These are phyloP conservation scores for Quambalaria eucalypti DNA, from an alignment of 1,284 basidiomycete species.

Conservation along the genomic window DNA sequence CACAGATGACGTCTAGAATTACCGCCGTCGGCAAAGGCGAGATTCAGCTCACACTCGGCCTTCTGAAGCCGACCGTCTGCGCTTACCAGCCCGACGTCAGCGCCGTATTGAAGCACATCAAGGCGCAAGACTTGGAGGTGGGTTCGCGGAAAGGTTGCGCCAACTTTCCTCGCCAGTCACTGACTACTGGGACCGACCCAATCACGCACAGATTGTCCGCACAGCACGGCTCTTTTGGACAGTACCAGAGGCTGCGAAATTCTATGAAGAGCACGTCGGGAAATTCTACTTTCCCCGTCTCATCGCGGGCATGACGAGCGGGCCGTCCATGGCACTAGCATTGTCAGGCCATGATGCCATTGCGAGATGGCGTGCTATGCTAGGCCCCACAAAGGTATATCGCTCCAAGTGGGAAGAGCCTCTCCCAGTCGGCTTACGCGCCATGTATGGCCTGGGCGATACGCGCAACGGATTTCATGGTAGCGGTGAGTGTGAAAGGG, in stretches of 20 bases:
- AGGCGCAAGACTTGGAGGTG: conserved; percentile 13
- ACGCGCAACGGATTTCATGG: conserved; percentile 45
- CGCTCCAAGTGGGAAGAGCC: conserved; percentile 26
- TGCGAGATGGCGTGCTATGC: conserved; percentile 25
- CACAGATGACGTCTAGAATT: too few species aligned
- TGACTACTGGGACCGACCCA: too few species aligned
- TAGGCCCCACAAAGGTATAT: conserved; percentile 44
- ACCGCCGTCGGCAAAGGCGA: background rate
- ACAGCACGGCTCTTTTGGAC: conserved; percentile 30
- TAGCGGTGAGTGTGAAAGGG: conserved; percentile 10
- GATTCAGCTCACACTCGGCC: conserved; percentile 34
- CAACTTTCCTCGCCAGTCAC: background rate
- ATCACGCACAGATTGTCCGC: conserved; percentile 24
- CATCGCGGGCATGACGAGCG: conserved; percentile 37
- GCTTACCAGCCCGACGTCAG: conserved; percentile 33
- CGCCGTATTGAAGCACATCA: conserved; percentile 27
- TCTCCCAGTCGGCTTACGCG: conserved; percentile 13
- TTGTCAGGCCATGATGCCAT: conserved; percentile 35
- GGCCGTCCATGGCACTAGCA: conserved; percentile 34
- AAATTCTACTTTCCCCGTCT: conserved; percentile 43
- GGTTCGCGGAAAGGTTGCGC: too few species aligned
- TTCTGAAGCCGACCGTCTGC: conserved; percentile 41
- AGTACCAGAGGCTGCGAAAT: conserved; percentile 28
- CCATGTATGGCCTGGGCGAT: conserved; percentile 36
- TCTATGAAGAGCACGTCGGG: conserved; percentile 41